Evolutionary conservation across 1,284 basidiomycete genomes (phyloP), one percentile per base, ranked within the genome.

Genomic region (Pterulicium gracile): DNA sequence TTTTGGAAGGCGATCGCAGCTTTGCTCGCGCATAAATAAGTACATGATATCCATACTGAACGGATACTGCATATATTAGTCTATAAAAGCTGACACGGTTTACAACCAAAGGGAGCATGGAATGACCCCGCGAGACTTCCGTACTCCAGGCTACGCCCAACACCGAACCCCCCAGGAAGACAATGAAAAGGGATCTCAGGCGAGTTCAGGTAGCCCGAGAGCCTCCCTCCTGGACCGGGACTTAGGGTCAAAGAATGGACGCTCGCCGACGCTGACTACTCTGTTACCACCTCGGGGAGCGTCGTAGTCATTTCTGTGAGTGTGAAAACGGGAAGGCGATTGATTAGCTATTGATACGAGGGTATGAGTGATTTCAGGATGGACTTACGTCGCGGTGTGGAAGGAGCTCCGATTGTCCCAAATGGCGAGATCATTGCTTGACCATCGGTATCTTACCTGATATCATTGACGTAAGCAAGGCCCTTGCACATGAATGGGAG

Each of bases 201-300:
- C 27, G n/a, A 32, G 7, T 10, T 32, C 27, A 32, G 27, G 27
- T 32, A 32, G 27, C 10, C 59, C 60, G 19, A 79, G 60, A 1
- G 61, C 69, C 42, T 70, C 66, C 35, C 72, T 59, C 48, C 77
- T 61, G 3, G 70, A 72, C 50, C 62, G 65, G 2, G 70, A 72
- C 21, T 63, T 62, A 2, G 72, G 65, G 56, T 81, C 78, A 48
- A 75, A 72, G 61, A 67, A 81, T 0, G 81, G 81, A 48, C 61
- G 66, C 59, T 85, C 81, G 18, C 81, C 81, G 22, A 81, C 59
- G 45, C 73, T 73, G 23, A 79, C 76, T 7, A 77, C 77, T 12
- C 80, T 67, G 54, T 81, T 72, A 4, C 80, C 81, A 22, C 64
- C 57, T 2, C 80, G 67, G 13, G 61, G 56, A 13, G 67, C 63